Base-by-base conservation (phyloP, 371 early-diverging fungal genomes). In the Basidiobolus meristosporus region DNA sequence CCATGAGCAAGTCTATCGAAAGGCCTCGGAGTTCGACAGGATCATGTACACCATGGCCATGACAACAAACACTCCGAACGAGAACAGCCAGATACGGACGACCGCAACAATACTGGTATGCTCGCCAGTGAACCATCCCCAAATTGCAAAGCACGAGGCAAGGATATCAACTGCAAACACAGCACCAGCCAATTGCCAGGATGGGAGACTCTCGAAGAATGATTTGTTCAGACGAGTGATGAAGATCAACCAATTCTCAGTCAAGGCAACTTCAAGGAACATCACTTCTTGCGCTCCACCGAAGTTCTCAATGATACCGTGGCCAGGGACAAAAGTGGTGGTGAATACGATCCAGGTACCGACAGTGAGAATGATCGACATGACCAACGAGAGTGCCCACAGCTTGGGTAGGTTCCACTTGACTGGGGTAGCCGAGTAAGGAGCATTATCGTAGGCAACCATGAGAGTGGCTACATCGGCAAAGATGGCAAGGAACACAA, bases 171-270 rank as follows among this genome's bases (percentile, higher is more conserved):
- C 56, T 10, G 30, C 31, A 14, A 56, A 41, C 3, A 56, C 51
- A 40, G 56, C 56, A 32, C 35, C 36, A 17, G 45, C 42, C 20
- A 56, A 46, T 30, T 56, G 56, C 54, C 53, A 53, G 20, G 41
- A 39, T 7, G 56, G 56, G 28, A 38, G 22, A 12, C 40, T 31
- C 14, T 37, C 47, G 18, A 37, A 30, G 38, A 29, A 18, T 6
- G 34, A 20, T n/a, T 17, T 33, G 18, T 42, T 28, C n/a, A 22
- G 23, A 18, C 56, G 45, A n/a, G 56, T 53, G 38, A 48, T 46
- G 45, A 56, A 52, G 21, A 56, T 53, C 11, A 52, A 40, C 56
- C 56, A 56, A 40, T 46, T 50, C 36, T 56, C 45, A 12, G 56
- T 50, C n/a, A 56, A 38, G 11, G 56, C 42, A 32, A 56, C 42